Evolutionary conservation across 2,329 filamentous ascomycete species (phyloP).

Genomic region (Gaeumannomyces tritici): DNA sequence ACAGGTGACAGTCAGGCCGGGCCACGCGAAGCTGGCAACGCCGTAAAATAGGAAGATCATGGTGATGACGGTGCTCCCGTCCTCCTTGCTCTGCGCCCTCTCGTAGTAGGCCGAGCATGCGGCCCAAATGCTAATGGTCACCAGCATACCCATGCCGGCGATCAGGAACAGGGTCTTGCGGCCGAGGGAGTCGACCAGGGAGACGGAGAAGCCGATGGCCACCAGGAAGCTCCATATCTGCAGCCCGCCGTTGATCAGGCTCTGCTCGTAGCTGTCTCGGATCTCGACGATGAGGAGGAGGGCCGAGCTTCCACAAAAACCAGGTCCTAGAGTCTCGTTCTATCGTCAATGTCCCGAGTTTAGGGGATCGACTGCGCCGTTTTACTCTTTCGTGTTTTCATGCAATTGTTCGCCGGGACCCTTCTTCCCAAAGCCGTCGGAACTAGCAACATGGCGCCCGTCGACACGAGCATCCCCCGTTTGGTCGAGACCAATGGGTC

Average conservation of each 20-base stretch:
- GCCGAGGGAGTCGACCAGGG: constrained; percentile 19
- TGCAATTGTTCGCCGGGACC: background rate
- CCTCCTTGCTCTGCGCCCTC: constrained; percentile 10
- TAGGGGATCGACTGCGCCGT: background rate
- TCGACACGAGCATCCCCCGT: background rate
- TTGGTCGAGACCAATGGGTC: background rate
- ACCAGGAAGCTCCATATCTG: constrained; percentile 18
- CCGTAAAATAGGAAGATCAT: constrained; percentile 27
- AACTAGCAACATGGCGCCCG: background rate
- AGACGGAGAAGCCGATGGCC: constrained; percentile 13
- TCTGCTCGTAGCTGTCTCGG: constrained; percentile 8
- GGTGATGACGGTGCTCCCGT: constrained; percentile 16
- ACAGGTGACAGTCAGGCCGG: constrained; percentile 30
- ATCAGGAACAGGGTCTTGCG: constrained; percentile 12
- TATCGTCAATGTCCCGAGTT: too few species aligned
- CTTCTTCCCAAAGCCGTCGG: background rate
- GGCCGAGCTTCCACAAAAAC: too few species aligned
- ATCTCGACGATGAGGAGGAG: constrained; percentile 10
- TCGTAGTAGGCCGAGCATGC: constrained; percentile 6
- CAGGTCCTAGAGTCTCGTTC: too few species aligned
- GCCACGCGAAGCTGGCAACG: constrained; percentile 25
- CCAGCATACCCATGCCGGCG: constrained; percentile 14
- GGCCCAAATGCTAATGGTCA: constrained; percentile 17
- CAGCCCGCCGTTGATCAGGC: constrained; percentile 10
- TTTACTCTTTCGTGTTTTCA: background rate